Percentiles rank a stretch among this genome's conserved stretches.
Conservation (phyloP, 257 asterid species). For the Datura wrightii region DNA sequence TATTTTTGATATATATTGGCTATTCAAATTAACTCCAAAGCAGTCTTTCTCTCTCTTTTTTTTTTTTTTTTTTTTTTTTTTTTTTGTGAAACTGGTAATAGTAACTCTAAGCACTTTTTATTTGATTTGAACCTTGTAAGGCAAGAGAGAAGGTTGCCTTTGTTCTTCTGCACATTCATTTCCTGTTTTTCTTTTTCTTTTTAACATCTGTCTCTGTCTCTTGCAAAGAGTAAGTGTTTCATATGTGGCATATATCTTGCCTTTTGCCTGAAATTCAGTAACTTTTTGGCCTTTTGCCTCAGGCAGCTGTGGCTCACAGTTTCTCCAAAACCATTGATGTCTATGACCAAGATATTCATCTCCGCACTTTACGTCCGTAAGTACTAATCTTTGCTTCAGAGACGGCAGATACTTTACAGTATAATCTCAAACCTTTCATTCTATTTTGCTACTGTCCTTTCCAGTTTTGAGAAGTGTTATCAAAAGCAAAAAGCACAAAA, state of each 20-base stretch:
- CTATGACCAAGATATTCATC: constrained; percentile 94
- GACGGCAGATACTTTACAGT: not conserved
- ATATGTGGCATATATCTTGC: constrained; percentile 19
- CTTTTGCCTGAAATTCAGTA: constrained; percentile 31
- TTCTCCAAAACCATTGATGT: constrained; percentile 81
- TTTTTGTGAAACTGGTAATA: not conserved
- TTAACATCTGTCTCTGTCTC: not conserved
- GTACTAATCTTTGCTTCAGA: constrained; percentile 39
- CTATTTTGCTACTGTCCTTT: not conserved
- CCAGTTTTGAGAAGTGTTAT: not conserved
- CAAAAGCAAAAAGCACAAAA: too few relatives aligned
- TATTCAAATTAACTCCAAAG: not conserved
- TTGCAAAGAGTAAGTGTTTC: not conserved
- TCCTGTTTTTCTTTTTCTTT: not conserved
- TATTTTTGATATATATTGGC: not conserved
- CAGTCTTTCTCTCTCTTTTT: not conserved
- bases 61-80: not conserved
- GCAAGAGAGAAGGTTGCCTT: not conserved
- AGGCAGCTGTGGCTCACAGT: constrained; percentile 92
- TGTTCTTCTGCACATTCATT: constrained; percentile 1
- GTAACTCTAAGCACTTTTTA: not conserved
- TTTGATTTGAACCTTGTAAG: not conserved
- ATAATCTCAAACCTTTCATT: constrained; percentile 9
- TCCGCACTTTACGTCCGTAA: constrained; percentile 79
- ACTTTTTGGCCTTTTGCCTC: constrained; percentile 38